Evolutionary conservation across 2,329 filamentous ascomycete species (phyloP).

Genomic region (Colletotrichum salicis): DNA sequence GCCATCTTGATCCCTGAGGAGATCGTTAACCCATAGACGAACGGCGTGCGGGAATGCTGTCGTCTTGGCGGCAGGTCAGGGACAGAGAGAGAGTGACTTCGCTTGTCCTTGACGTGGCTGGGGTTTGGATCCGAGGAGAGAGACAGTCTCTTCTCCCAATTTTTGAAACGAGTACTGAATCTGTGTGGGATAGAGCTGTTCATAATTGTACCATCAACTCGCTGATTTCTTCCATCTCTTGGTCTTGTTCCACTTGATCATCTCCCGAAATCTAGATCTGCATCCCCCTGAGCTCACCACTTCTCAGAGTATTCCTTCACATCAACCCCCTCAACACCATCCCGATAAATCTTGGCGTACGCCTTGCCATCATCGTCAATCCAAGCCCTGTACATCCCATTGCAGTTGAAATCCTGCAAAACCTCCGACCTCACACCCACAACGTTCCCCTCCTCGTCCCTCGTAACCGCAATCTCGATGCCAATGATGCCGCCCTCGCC

Average conservation of each 20-base stretch:
- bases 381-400: conserved; percentile 88
- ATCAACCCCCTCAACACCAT: conserved; percentile 34
- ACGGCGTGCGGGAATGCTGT: neutral
- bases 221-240: neutral
- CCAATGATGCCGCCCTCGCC: conserved; percentile 89
- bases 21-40: neutral
- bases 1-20: neutral
- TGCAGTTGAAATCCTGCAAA: conserved; percentile 84
- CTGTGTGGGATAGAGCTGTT: conserved; percentile 27
- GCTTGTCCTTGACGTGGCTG: neutral
- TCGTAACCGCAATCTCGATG: conserved; percentile 69
- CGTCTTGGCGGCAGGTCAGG: neutral
- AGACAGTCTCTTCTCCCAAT: conserved; percentile 3
- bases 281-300: conserved; percentile 1
- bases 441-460: conserved; percentile 54
- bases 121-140: conserved; percentile 11
- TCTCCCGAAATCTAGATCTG: neutral
- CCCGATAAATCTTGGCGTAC: conserved; percentile 67
- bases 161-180: conserved; percentile 13
- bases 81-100: neutral
- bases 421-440: conserved; percentile 61
- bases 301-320: conserved; percentile 13
- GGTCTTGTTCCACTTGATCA: neutral
- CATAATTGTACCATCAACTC: conserved; percentile 31
- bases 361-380: conserved; percentile 69